A percentile compares a stretch with the other conserved stretches of the same genome.
Conservation (phyloP, 2,329 filamentous ascomycete genomes). For the Purpureocillium lavendulum region DNA sequence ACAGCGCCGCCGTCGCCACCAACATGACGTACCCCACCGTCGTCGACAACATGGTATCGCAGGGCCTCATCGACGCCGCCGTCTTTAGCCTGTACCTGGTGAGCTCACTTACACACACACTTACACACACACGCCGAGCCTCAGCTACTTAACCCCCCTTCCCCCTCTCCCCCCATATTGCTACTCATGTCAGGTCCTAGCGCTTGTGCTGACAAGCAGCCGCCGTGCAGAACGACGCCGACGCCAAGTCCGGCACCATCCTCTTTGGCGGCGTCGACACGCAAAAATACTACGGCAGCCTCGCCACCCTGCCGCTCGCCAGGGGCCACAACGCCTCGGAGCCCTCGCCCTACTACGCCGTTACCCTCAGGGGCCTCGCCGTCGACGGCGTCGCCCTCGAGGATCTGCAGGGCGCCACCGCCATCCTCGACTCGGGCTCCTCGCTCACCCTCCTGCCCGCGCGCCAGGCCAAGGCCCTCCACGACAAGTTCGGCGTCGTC, state of each 20-base stretch:
- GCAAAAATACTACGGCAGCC: conserved; percentile 56
- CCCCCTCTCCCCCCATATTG: too few relatives aligned
- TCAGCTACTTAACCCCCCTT: neutral
- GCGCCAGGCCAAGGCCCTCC: conserved; percentile 42
- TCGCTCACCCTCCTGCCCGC: conserved; percentile 62
- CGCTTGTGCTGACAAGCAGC: neutral
- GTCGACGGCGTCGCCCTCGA: conserved; percentile 24
- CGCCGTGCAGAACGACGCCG: conserved; percentile 45
- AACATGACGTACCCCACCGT: conserved; percentile 44
- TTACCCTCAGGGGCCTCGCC: conserved; percentile 28
- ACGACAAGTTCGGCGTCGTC: conserved; percentile 43
- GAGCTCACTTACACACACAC: conserved; percentile 10
- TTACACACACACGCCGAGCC: too few relatives aligned
- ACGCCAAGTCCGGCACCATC: conserved; percentile 56
- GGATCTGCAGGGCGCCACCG: conserved; percentile 37
- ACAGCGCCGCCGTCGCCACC: conserved; percentile 40
- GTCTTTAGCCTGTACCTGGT: conserved; percentile 62
- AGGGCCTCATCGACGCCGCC: conserved; percentile 52
- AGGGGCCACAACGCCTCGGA: conserved; percentile 4
- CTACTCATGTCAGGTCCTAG: too few relatives aligned
- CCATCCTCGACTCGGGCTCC: conserved; percentile 67
- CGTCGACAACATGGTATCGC: conserved; percentile 53
- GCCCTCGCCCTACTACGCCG: conserved; percentile 29
- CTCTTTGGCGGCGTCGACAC: conserved; percentile 75
- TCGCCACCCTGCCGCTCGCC: conserved; percentile 37